Base-by-base conservation (phyloP, 306 rosid species). In the Cucumis cinereus region DNA sequence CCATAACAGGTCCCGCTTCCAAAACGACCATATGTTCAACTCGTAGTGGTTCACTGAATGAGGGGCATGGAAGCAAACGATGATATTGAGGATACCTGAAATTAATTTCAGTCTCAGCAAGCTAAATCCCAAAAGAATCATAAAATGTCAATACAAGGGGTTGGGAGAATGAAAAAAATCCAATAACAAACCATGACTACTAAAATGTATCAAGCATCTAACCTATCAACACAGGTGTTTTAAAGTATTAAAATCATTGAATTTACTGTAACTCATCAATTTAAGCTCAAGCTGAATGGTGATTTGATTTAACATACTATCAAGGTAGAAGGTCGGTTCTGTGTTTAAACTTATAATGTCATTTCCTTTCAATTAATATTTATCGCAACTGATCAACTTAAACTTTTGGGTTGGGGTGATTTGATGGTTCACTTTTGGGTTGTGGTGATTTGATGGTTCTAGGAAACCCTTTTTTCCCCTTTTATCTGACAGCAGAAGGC, bases 41-140 rank as follows among this genome's bases (percentile, higher is more conserved):
- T 86, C 96, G 86, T 19, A 97, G 97, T 4, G 84, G 79, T 69
- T 59, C 40, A 84, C 85, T 88, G 33, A 85, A 83, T 8, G 85
- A 72, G 79, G 95, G 93, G 63, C 97, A 92, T 41, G 99, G 99
- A 84, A 94, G 93, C 84, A 92, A 84, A 8, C 97, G 93, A 77
- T 88, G 85, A 79, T 94, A 92, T 61, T 86, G 82, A 30, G 86
- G 92, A 77, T 84, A 84, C 81, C 95, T 94, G 84, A 74, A 81
- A 84, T 52, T 73, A 84, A 70, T 24, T 69, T 83, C 77, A 75
- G 70, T 43, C 45, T 79, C 63, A 80, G 73, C 17, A 71, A 23
- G 58, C 43, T 28, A 50, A 82, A 62, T 58, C 68, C 33, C 54
- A 77, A 79, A 24, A 64, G 36, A 67, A 50, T 17, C 10, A 50